Evolutionary conservation across 176 grass and related monocot species (phyloP).

Genomic region (Zizania latifolia): DNA sequence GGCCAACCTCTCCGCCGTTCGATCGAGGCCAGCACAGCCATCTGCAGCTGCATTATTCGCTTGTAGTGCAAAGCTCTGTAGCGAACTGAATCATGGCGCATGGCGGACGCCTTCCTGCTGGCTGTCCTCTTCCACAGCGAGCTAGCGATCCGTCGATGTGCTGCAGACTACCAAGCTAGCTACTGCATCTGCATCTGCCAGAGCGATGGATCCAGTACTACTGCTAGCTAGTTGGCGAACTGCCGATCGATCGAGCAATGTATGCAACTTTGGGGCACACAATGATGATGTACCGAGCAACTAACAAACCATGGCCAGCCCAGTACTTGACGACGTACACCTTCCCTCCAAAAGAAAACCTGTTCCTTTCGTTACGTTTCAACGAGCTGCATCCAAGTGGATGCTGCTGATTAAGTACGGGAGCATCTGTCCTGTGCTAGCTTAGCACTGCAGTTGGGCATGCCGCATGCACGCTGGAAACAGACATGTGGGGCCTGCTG

Average conservation of each 20-base stretch:
- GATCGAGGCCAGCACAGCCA: background rate
- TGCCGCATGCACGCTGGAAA: too few relatives aligned
- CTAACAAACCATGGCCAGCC: background rate
- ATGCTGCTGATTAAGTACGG: too few relatives aligned
- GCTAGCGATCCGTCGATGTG: too few relatives aligned
- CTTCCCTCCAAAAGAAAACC: background rate
- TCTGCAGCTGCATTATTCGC: background rate
- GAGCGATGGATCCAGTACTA: background rate
- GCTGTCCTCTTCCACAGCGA: background rate
- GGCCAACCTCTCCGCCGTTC: background rate
- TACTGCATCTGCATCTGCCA: background rate
- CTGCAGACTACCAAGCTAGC: too few relatives aligned
- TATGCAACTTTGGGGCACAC: background rate
- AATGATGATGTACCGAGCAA: slow-evolving; percentile 6
- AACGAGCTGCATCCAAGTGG: background rate
- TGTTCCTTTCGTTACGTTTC: background rate
- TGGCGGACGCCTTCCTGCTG: background rate
- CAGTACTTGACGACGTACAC: background rate
- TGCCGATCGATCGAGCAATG: background rate
- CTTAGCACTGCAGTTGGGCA: too few relatives aligned
- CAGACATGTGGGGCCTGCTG: too few relatives aligned
- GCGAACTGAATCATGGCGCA: background rate
- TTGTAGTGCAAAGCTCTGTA: background rate
- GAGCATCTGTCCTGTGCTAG: too few relatives aligned
- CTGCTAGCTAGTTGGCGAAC: background rate